Evolutionary conservation across 495 filamentous ascomycete species (phyloP), one percentile per base, ranked within the genome.

Genomic region (Mycothermus thermophilus): DNA sequence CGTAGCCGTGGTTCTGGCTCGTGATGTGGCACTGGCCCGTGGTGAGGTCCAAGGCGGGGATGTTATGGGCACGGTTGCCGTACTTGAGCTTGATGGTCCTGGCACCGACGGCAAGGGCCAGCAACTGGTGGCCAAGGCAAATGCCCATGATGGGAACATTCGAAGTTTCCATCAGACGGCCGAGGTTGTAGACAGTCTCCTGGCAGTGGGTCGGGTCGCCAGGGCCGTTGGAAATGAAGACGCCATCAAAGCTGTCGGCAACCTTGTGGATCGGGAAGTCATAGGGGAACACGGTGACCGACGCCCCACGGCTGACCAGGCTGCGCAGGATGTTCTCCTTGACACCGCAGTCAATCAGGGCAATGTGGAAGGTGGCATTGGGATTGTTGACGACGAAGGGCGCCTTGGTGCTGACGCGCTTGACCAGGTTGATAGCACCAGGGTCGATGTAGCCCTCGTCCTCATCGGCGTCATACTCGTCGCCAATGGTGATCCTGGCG

Each of bases 271-370:
- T 88, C 35, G 85, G 85, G 64, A 83, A 96, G 63, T 95, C 76
- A 63, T 80, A 95, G 29, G 90, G 90, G 64, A 97, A 92, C 36
- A 80, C 79, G 15, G 92, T 96, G 30, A 93, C 79, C 42, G 76
- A 82, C 26, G 83, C 77, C 17, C 87, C 90, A 21, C 90, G 83
- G 57, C 65, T 69, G 43, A 96, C 88, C 41, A 97, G 66, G 53
- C 81, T 88, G 44, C 90, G 81, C 32, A 97, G 75, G 55, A 97
- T 97, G 67, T 96, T 97, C 71, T 97, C 90, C 71, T 97, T 97
- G 40, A 97, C 92, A 59, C 90, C 90, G 55, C 90, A 97, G 63
- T 97, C 90, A 56, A 97, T 77, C 38, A 97, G 72, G 22, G 88
- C 90, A 48, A 97, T 74, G 62, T 97, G 90, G 57, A 79, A 74